Evolutionary conservation across 306 rosid genomes (phyloP).

Genomic region (Malus orientalis): DNA sequence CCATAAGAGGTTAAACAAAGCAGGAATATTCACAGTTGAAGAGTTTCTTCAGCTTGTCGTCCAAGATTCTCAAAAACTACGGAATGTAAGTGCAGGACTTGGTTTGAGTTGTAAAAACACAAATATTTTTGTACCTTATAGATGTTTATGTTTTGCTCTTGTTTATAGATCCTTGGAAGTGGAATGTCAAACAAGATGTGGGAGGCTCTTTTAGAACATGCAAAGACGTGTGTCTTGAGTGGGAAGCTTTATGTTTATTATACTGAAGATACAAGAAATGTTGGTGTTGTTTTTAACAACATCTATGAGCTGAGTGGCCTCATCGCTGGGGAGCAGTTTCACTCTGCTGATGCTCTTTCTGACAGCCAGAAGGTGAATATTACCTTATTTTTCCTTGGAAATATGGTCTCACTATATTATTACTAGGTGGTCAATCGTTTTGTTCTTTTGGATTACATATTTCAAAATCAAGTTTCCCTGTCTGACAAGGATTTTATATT

Average conservation of each 20-base stretch:
- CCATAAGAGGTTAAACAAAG: conserved; percentile 69
- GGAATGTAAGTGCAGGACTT: conserved; percentile 56
- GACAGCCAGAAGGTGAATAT: conserved; percentile 79
- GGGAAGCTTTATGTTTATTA: conserved; percentile 90
- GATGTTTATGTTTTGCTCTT: conserved; percentile 18
- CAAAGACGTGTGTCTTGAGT: conserved; percentile 83
- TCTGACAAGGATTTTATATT: background rate
- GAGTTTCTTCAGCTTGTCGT: conserved; percentile 86
- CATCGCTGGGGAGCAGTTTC: conserved; percentile 70
- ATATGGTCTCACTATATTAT: background rate
- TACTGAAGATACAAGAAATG: conserved; percentile 82
- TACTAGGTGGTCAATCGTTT: background rate
- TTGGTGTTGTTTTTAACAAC: conserved; percentile 81
- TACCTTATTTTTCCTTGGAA: background rate
- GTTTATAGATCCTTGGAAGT: conserved; percentile 89
- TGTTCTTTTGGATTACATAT: background rate
- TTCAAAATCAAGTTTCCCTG: background rate
- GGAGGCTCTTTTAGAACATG: conserved; percentile 97
- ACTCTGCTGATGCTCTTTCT: conserved; percentile 77
- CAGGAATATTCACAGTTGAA: conserved; percentile 55
- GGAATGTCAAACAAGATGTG: conserved; percentile 99
- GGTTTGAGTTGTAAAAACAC: background rate
- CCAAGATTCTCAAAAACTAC: conserved; percentile 63
- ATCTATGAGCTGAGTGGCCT: conserved; percentile 89
- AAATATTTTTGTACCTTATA: conserved; percentile 7